A percentile compares a stretch with the other conserved stretches of the same genome.
These are phyloP conservation scores for Cymbopogon flexuosus DNA, from an alignment of 202 grass and related monocot species.

Conservation along the genomic window DNA sequence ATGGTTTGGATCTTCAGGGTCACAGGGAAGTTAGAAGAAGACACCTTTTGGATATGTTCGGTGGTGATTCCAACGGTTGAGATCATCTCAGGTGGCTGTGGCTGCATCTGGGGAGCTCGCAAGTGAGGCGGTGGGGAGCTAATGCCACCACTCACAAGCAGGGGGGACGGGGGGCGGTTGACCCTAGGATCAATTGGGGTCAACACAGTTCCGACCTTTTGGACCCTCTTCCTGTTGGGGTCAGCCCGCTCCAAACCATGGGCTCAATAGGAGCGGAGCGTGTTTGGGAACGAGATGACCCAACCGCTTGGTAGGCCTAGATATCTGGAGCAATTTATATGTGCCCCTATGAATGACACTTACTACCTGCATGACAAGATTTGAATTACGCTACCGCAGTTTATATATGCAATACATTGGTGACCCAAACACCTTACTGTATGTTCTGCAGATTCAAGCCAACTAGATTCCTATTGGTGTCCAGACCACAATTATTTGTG, in stretches of 20 bases:
- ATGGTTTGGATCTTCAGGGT: background rate
- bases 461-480: background rate
- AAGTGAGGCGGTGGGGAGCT: background rate
- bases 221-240: background rate
- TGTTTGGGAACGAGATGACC: background rate
- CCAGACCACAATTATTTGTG: background rate
- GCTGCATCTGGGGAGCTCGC: background rate
- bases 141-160: background rate
- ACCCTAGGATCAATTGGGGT: background rate
- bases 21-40: background rate
- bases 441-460: background rate
- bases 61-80: background rate
- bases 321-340: background rate
- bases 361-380: background rate
- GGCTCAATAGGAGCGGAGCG: background rate
- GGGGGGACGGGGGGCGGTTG: background rate
- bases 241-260: background rate
- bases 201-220: background rate
- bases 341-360: background rate
- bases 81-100: too few species aligned
- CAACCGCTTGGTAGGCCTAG: background rate
- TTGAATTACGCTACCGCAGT: background rate
- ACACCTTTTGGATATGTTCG: background rate
- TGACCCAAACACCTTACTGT: background rate
- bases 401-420: background rate